Percentiles rank a stretch among this genome's conserved stretches.
These are phyloP conservation scores for Inga laurina DNA, from an alignment of 306 rosid genomes.

Conservation along the genomic window DNA sequence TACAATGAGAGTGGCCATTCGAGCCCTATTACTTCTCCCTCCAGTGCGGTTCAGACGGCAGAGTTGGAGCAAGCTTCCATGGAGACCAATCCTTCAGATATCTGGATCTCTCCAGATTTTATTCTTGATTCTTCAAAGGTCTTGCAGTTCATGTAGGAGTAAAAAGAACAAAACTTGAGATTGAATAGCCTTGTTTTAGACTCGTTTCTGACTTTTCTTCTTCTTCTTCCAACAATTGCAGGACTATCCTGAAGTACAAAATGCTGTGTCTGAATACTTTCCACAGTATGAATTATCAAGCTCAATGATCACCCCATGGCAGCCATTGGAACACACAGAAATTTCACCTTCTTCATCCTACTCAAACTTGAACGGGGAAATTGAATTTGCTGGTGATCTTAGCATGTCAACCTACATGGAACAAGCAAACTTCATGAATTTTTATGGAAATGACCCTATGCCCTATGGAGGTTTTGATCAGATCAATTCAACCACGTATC, in stretches of 20 bases:
- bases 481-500: slow-evolving; percentile 41
- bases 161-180: slow-evolving; percentile 7
- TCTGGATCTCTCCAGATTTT: slow-evolving; percentile 78
- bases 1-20: slow-evolving; percentile 55
- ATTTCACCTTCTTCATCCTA: slow-evolving; percentile 69
- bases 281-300: slow-evolving; percentile 46
- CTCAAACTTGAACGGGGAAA: slow-evolving; percentile 61
- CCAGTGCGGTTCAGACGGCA: slow-evolving; percentile 42
- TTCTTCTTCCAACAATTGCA: slow-evolving; percentile 32
- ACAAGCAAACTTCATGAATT: slow-evolving; percentile 52
- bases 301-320: slow-evolving; percentile 53
- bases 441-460: slow-evolving; percentile 47
- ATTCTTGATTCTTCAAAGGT: slow-evolving; percentile 95
- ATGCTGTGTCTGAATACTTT: slow-evolving; percentile 46
- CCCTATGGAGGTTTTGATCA: slow-evolving; percentile 56
- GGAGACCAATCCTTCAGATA: slow-evolving; percentile 48
- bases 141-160: neutral
- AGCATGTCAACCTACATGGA: slow-evolving; percentile 57
- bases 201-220: slow-evolving; percentile 9
- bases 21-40: slow-evolving; percentile 51
- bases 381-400: slow-evolving; percentile 48
- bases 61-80: slow-evolving; percentile 46
- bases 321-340: slow-evolving; percentile 50
- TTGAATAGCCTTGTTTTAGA: neutral
- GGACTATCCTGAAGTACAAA: slow-evolving; percentile 68